Conservation (phyloP, 176 grass and related monocot species). For the Oryza nivara region DNA sequence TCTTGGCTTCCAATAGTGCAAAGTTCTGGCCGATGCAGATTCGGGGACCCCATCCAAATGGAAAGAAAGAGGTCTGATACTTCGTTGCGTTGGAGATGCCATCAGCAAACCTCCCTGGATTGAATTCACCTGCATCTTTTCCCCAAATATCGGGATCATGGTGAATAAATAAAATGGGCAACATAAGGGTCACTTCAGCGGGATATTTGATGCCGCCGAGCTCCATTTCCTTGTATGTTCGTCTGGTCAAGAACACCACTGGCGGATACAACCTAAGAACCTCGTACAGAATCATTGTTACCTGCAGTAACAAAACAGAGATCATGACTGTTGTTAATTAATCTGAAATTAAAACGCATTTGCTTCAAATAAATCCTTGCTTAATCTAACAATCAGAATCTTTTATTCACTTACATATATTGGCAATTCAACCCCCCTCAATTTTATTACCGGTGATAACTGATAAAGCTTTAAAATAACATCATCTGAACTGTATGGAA, state of each 20-base stretch:
- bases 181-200: slow-evolving; percentile 50
- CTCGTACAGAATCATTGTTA: slow-evolving; percentile 74
- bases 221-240: slow-evolving; percentile 57
- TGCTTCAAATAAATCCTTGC: not conserved
- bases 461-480: not conserved
- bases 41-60: slow-evolving; percentile 67
- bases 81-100: slow-evolving; percentile 66
- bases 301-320: slow-evolving; percentile 33
- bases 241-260: slow-evolving; percentile 17
- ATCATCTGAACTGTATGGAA: not conserved
- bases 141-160: slow-evolving; percentile 73
- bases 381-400: not conserved
- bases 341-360: not conserved
- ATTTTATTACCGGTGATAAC: not conserved
- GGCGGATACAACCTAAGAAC: slow-evolving; percentile 73
- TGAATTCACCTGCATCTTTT: slow-evolving; percentile 59
- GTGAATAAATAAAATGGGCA: slow-evolving; percentile 57
- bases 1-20: slow-evolving; percentile 67
- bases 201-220: slow-evolving; percentile 62
- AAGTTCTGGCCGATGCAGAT: slow-evolving; percentile 80
- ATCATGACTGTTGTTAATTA: slow-evolving; percentile 1
- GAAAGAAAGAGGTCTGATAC: slow-evolving; percentile 58
- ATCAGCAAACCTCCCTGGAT: slow-evolving; percentile 64
- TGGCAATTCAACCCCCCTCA: not conserved
- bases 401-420: slow-evolving; percentile 5